Base-by-base conservation (phyloP, 257 asterid species). In the Gentiana dahurica region DNA sequence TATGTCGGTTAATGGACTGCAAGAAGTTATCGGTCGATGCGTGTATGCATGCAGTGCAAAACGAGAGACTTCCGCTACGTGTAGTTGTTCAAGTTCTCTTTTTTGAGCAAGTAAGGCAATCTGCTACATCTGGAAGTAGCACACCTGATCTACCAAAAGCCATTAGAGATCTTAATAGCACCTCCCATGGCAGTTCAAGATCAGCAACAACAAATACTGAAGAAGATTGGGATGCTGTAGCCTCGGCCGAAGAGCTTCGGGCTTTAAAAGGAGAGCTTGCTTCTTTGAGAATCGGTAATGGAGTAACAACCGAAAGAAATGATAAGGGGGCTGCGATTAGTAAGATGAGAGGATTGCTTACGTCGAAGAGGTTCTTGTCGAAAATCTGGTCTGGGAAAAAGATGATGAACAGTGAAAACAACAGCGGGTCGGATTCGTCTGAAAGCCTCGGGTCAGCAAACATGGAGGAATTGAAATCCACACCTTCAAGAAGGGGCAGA, bases 141-240 rank as follows among this genome's bases (percentile, higher is more conserved):
- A 91, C 98, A 0, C 98, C 98, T 0, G 96, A 91, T 54, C 94
- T 91, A 1, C 98, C 96, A 0, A 82, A 78, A 67, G 86, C 83
- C 37, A 80, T 87, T 52, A 84, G 82, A 63, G 95, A 87, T 71
- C 89, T 87, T 41, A 91, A 76, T 73, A 60, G 73, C 11, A 63
- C 69, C 48, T 86, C 97, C 3, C 76, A 77, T 45, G 86, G 98
- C 45, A 87, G 96, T 68, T 82, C 98, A 2, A 71, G 91, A 55
- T 73, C 94, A 11, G 81, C 81, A 45, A 84, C 86, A 3, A 77
- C 95, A 12, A 74, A 79, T 67, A 77, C 87, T 0, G 98, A 90
- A 62, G 96, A 91, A 80, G 98, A 91, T 5, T 91, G 98, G 98
- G 98, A 91, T 6, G 96, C 86, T 2, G 85, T 85, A 6, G 96